These are phyloP conservation scores for Solanum neorickii DNA, from an alignment of 257 asterid genomes.

Conservation along the genomic window DNA sequence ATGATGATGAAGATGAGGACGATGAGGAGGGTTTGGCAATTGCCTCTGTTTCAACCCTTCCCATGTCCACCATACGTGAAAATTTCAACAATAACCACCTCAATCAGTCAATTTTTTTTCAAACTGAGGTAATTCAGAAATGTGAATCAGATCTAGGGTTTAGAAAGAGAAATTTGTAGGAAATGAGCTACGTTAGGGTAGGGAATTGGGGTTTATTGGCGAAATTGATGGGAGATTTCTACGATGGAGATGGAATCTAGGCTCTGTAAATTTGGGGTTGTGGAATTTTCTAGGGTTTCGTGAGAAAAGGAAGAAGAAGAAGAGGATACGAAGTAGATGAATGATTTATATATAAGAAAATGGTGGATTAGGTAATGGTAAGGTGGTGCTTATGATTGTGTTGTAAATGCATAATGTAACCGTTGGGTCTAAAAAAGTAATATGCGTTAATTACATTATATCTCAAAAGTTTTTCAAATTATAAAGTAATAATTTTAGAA, in stretches of 20 bases:
- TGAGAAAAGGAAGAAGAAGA: neutral
- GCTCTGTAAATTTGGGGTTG: neutral
- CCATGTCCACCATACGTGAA: slow-evolving; percentile 41
- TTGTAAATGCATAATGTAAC: neutral
- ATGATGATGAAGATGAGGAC: slow-evolving; percentile 21
- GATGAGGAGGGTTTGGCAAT: slow-evolving; percentile 38
- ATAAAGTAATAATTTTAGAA: fast-evolving
- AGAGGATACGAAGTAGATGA: neutral
- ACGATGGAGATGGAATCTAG: slow-evolving; percentile 3
- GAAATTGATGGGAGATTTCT: neutral
- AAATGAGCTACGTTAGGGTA: neutral
- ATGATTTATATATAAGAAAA: neutral
- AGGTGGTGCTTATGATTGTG: neutral
- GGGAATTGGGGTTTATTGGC: neutral
- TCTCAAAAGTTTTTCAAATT: no score
- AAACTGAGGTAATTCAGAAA: neutral
- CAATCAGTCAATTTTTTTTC: neutral
- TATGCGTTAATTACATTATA: fast-evolving
- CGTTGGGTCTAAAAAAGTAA: neutral
- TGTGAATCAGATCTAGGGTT: slow-evolving; percentile 25
- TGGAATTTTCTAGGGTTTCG: slow-evolving; percentile 9
- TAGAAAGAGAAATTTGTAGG: neutral
- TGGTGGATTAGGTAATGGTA: neutral
- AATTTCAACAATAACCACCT: neutral
- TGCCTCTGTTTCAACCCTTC: slow-evolving; percentile 46